Base-by-base conservation (phyloP, 495 filamentous ascomycete genomes). In the Neurospora tetraspora region DNA sequence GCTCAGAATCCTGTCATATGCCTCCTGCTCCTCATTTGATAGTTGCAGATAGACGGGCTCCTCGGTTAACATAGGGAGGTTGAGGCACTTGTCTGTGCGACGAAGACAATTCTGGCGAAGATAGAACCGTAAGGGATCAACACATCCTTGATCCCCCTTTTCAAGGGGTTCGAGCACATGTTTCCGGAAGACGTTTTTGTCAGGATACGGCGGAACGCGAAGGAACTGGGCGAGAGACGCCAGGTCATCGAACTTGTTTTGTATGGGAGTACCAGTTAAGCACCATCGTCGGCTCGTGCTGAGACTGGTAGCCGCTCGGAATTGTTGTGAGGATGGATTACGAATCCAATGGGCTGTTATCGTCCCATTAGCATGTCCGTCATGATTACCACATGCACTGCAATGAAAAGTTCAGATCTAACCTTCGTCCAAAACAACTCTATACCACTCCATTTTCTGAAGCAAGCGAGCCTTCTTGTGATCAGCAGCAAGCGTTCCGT, bases 261-360 rank as follows among this genome's bases (percentile, higher is more conserved):
- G 73, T 7, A 75, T 72, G 11, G 69, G 73, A 1, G 73, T 75
- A 14, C 73, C 73, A 1, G 73, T 75, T 6, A 72, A 39, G 39
- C 73, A 72, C 73, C 73, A 72, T 43, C 73, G 43, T 3, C 43
- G 43, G 3, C 8, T 47, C 7, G 43, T 47, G n/a, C 43, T 47
- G 2, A 47, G n/a, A 47, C 43, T 47, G 43, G 43, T 11, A 11
- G 43, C n/a, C n/a, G 43, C 43, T 47, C 43, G 43, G 43, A 20
- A 47, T 47, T 47, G 43, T n/a, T 47, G 43, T 4, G 43, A 47
- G 43, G n/a, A 23, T 47, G 43, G 43, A 11, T 23, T 47, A 11
- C 43, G 43, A 47, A 47, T 47, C n/a, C 43, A 47, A 20, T 47
- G 43, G 11, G 43, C 43, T 47, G 18, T 45, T 20, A 2, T 27